A percentile compares a stretch with the other conserved stretches of the same genome.
These are phyloP conservation scores for sweet orange (Citrus sinensis) DNA, from an alignment of 345 rosid species.

Conservation along the genomic window DNA sequence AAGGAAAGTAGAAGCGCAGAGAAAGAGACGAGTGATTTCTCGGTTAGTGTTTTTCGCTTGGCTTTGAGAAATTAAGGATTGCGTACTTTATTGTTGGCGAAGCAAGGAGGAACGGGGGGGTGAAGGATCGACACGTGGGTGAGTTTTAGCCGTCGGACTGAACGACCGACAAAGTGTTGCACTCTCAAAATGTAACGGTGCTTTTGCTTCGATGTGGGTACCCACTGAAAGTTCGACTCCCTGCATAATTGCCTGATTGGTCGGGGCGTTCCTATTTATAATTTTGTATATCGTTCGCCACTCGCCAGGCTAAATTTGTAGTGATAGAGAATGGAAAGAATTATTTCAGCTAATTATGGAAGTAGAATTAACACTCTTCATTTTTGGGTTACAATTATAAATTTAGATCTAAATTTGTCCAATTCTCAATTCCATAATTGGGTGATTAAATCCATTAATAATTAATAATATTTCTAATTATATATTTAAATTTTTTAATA, in stretches of 20 bases:
- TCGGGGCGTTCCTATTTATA: not conserved
- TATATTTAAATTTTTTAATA: too few species aligned
- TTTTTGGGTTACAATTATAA: not conserved
- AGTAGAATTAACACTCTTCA: not conserved
- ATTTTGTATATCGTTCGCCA: not conserved
- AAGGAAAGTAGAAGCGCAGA: too few species aligned
- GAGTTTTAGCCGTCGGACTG: slow-evolving; percentile 15
- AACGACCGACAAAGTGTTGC: slow-evolving; percentile 32
- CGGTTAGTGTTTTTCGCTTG: not conserved
- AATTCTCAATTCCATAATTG: not conserved
- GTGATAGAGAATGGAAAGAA: not conserved
- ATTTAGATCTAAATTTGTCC: not conserved
- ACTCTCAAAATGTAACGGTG: slow-evolving; percentile 13
- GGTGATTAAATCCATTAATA: not conserved
- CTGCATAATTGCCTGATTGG: not conserved
- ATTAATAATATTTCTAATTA: too few species aligned
- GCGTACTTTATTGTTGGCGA: not conserved
- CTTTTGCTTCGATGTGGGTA: not conserved
- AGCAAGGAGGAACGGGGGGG: slow-evolving; percentile 11
- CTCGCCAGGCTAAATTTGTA: not conserved
- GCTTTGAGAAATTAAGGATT: not conserved
- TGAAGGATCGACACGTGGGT: slow-evolving; percentile 33
- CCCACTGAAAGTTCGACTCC: not conserved
- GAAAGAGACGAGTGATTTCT: not conserved
- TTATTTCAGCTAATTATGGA: not conserved